Evolutionary conservation across 2,329 filamentous ascomycete genomes (phyloP), one percentile per base, ranked within the genome.

Genomic region (Aspergillus pseudoterreus): DNA sequence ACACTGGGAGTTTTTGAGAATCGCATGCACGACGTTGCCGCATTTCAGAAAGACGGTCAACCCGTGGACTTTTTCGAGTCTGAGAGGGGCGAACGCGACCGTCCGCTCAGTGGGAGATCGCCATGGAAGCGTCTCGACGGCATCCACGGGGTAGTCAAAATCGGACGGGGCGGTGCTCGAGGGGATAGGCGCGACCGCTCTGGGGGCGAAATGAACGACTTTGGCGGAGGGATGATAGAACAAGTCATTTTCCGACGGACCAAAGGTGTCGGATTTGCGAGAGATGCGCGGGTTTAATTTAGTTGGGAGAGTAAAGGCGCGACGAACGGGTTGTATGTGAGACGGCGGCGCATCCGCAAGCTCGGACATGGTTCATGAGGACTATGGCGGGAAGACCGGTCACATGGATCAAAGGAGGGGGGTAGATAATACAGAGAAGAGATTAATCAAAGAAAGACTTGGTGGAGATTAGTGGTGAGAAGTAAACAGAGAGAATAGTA

Each of bases 21-120:
- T 94, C 10, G 92, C 88, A 63, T 94, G 89, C 15, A 96, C 79
- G 14, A 92, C 86, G 50, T 83, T 84, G 53, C 89, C 89, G 57
- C 90, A 95, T 70, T 88, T 92, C 9, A 96, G 78, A 63, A 96
- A 96, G 11, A 90, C 88, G 14, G 94, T 89, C 9, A 90, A 90
- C 17, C 90, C 88, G 6, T 88, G 88, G 32, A 94, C 87, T 62
- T 88, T 86, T 68, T 96, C 95, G 57, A 96, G 90, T 57, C 86
- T 82, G 54, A 96, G 80, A 1, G 85, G 81, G 2, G 90, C 91
- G 82, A 89, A 81, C 52, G 91, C 90, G 57, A 95, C 85, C 0
- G 89, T 92, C 62, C 86, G 82, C 70, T 95, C 90, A 1, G 87
- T 82, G n/a, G 83, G 79, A 2, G 88, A 88, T 45, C 80, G 81